A percentile compares a stretch with the other conserved stretches of the same genome.
These are phyloP conservation scores for Austroboletus eburneus DNA, from an alignment of 768 basidiomycete species.

Conservation along the genomic window DNA sequence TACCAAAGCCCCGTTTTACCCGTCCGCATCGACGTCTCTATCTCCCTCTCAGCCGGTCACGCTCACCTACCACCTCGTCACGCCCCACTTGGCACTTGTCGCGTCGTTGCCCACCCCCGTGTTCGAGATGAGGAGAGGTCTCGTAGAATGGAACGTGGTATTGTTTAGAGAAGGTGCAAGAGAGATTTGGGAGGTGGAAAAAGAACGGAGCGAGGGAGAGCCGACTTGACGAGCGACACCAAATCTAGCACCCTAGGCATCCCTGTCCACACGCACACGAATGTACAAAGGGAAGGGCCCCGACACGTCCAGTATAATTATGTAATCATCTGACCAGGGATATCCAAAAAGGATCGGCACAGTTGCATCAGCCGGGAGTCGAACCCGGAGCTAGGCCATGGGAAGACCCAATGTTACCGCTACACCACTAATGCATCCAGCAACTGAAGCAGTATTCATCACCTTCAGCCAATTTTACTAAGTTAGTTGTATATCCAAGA, in stretches of 20 bases:
- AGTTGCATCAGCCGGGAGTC: conserved; percentile 51
- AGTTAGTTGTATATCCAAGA: too few species aligned
- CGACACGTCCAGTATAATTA: too few species aligned
- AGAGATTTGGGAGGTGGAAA: conserved; percentile 77
- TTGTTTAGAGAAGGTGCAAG: conserved; percentile 80
- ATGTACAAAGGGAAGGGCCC: too few species aligned
- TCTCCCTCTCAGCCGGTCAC: conserved; percentile 60
- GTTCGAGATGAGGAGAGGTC: conserved; percentile 66
- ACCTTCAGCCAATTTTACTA: too few species aligned
- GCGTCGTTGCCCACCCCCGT: conserved; percentile 70
- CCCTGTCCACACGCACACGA: too few species aligned
- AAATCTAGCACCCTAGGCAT: too few species aligned
- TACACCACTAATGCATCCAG: conserved; percentile 61
- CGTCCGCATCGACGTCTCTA: conserved; percentile 61
- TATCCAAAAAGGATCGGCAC: too few species aligned
- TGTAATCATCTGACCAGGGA: too few species aligned
- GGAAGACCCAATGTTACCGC: conserved; percentile 88
- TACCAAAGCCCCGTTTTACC: conserved; percentile 55
- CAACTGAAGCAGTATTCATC: too few species aligned
- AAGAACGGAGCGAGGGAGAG: conserved; percentile 37
- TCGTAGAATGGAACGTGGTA: conserved; percentile 84
- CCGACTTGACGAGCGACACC: conserved; percentile 1
- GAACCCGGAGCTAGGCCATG: conserved; percentile 64
- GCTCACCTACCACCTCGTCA: conserved; percentile 81
- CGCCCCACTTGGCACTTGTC: conserved; percentile 64